Conservation (phyloP, 176 grass and related monocot genomes). For the Triticum timopheevii region DNA sequence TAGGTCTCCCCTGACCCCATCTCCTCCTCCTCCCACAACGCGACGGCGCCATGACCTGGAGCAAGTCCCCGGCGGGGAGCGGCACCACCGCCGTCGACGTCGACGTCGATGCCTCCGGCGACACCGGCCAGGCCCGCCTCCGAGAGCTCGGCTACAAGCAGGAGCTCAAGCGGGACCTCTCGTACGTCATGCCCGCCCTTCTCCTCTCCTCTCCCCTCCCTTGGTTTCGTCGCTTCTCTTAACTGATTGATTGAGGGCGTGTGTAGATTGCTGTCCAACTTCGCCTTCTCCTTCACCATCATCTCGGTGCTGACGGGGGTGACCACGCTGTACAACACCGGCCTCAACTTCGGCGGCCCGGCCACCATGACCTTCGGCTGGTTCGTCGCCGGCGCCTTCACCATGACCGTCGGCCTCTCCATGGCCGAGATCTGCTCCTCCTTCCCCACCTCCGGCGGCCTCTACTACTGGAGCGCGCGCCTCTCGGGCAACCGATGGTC, state of each 20-base stretch:
- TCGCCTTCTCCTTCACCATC: conserved; percentile 95
- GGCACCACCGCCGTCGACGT: not conserved
- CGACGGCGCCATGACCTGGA: conserved; percentile 30
- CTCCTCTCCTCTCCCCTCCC: not conserved
- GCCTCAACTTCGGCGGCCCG: conserved; percentile 73
- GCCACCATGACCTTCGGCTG: conserved; percentile 79
- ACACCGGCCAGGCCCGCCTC: conserved; percentile 67
- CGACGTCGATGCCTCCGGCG: conserved; percentile 11
- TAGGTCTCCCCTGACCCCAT: not conserved
- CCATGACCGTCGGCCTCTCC: conserved; percentile 65
- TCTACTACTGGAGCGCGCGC: conserved; percentile 94
- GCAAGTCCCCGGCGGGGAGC: conserved; percentile 17
- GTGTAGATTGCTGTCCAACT: conserved; percentile 74
- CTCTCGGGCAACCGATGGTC: conserved; percentile 74
- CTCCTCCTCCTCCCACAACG: not conserved
- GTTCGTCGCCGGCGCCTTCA: conserved; percentile 83
- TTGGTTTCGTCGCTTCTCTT: not conserved
- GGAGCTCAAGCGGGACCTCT: conserved; percentile 93
- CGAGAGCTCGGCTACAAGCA: conserved; percentile 87
- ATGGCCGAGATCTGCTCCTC: conserved; percentile 99
- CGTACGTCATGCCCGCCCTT: conserved; percentile 37
- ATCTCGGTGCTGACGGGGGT: conserved; percentile 93
- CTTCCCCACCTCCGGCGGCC: conserved; percentile 84
- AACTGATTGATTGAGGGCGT: not conserved
- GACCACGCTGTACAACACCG: conserved; percentile 86